Evolutionary conservation across 768 basidiomycete genomes (phyloP), one percentile per base, ranked within the genome.

Genomic region (Lentinula sp.): DNA sequence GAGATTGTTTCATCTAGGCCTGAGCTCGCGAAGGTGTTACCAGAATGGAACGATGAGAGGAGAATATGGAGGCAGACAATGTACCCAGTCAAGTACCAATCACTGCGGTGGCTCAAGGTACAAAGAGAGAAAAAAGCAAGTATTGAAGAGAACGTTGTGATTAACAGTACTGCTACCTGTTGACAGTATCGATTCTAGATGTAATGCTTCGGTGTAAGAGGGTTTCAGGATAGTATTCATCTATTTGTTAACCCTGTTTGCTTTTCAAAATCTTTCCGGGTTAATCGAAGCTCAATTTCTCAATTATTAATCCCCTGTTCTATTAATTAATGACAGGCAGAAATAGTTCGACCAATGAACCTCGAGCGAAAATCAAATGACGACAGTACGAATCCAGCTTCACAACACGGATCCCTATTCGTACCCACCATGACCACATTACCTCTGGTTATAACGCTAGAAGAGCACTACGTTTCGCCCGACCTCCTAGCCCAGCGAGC

Each of bases 41-140:
- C 76, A 7, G 63, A 70, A 15, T 80, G 78, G 77, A 71, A 64
- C 45, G 72, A 74, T 7, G 73, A 71, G 57, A 66, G 68, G 35
- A 72, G 68, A 52, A 65, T 65, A 48, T 46, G 61, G 43, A 66
- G 76, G 64, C 73, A 76, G 61, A 68, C 62, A 11, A 78, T 77
- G 76, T 75, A 73, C 62, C 61, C 64, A 35, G 62, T 61, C 4
- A 80, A 77, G 66, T 69, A 70, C 57, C 68, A 72, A 45, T 70
- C 74, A 15, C 64, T 80, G 40, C 57, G 62, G 59, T 73, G 68
- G 43, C 67, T 69, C n/a, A 65, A 62, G 60, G 67, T 67, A 32
- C 45, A 62, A 46, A 58, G 31, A 37, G 21, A 45, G 11, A 15
- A 51, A 46, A 62, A 48, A 39, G 34, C 11, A 11, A 56, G 16